Conservation (phyloP, 176 grass and related monocot species). For the Typha latifolia region DNA sequence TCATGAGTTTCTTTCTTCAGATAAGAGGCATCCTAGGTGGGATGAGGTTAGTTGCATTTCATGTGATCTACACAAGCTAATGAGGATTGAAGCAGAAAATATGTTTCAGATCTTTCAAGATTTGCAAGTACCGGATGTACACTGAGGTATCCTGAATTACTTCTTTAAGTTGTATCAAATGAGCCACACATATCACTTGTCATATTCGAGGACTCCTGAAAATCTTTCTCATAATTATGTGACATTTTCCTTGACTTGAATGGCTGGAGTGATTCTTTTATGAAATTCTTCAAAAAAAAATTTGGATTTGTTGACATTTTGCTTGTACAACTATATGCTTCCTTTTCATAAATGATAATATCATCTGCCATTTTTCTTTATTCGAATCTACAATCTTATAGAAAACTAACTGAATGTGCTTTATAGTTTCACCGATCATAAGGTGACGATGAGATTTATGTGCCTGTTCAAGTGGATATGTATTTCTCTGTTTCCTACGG, state of each 20-base stretch:
- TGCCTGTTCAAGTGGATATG: no score
- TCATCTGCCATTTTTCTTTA: no score
- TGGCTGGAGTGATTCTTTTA: background rate
- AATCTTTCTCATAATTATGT: background rate
- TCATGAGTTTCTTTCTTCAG: conserved; percentile 14
- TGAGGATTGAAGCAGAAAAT: background rate
- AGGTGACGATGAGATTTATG: no score
- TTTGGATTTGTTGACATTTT: no score
- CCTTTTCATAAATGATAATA: no score
- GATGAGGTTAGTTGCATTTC: background rate
- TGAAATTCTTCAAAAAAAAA: no score
- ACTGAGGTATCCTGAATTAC: background rate
- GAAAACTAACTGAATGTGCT: no score
- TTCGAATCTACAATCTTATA: no score
- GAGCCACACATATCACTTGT: background rate
- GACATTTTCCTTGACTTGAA: background rate
- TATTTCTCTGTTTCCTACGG: no score
- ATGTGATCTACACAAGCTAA: conserved; percentile 7
- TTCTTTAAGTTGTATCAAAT: background rate
- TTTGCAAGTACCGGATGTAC: background rate
- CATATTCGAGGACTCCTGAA: background rate
- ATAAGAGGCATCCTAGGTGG: conserved; percentile 8
- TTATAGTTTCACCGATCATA: no score
- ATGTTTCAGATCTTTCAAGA: background rate
- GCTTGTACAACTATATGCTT: no score